Conservation (phyloP, 2,329 filamentous ascomycete species). For the Aschersonia sp. region DNA sequence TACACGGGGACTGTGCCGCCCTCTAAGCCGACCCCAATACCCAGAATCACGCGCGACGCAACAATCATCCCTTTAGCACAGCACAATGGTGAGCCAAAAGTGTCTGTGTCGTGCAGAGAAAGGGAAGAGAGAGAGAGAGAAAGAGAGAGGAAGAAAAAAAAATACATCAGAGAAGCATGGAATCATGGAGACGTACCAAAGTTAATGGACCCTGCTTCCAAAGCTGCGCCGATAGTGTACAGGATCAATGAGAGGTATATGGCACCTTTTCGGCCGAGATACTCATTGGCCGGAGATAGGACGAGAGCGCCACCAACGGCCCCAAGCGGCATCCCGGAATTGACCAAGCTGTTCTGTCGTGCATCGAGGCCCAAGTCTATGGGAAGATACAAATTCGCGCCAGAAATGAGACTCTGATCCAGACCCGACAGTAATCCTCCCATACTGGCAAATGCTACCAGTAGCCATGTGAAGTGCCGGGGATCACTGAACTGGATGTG, state of each 20-base stretch:
- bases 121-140: no score
- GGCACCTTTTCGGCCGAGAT: conserved; percentile 49
- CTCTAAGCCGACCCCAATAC: conserved; percentile 57
- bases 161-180: no score
- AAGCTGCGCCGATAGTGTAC: conserved; percentile 54
- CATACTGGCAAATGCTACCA: conserved; percentile 61
- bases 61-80: conserved; percentile 46
- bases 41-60: conserved; percentile 51
- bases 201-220: conserved; percentile 53
- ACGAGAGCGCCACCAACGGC: conserved; percentile 57
- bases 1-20: conserved; percentile 64
- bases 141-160: no score
- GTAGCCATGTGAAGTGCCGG: conserved; percentile 49
- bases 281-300: conserved; percentile 52
- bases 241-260: conserved; percentile 56
- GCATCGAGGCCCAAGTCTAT: conserved; percentile 37
- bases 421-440: conserved; percentile 58
- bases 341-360: conserved; percentile 49
- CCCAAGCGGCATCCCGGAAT: conserved; percentile 56
- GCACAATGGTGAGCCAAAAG: not conserved
- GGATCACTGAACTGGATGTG: conserved; percentile 46
- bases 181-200: conserved; percentile 27
- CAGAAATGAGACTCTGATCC: conserved; percentile 59
- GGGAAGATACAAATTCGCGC: conserved; percentile 54
- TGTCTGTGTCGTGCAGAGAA: not conserved